Evolutionary conservation across 768 basidiomycete species (phyloP).

Genomic region (Amyloporia xantha): DNA sequence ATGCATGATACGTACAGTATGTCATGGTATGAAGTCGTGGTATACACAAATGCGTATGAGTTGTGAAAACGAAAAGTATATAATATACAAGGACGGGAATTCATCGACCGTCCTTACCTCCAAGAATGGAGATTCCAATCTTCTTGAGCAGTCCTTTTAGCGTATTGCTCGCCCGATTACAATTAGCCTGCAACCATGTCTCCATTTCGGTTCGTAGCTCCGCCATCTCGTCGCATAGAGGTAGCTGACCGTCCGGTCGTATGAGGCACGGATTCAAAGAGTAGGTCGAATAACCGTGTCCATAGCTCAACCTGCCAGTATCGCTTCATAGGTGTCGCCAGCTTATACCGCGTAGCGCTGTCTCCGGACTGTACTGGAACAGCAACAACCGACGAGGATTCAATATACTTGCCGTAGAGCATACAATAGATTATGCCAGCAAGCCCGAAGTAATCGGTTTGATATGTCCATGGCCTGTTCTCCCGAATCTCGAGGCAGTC

Average conservation of each 20-base stretch:
- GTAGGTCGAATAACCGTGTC: constrained; percentile 73
- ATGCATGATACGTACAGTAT: not conserved
- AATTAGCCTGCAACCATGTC: constrained; percentile 77
- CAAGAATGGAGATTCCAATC: constrained; percentile 51
- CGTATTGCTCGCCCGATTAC: constrained; percentile 76
- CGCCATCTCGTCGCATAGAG: constrained; percentile 63
- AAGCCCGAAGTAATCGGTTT: constrained; percentile 96
- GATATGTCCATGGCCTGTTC: constrained; percentile 82
- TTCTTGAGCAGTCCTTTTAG: constrained; percentile 81
- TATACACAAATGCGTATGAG: not conserved
- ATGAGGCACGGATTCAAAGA: constrained; percentile 78
- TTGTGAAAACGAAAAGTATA: not conserved
- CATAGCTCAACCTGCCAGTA: constrained; percentile 94
- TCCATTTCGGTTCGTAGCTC: constrained; percentile 77
- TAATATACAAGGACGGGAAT: not conserved
- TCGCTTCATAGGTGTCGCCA: constrained; percentile 76
- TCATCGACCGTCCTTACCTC: constrained; percentile 15
- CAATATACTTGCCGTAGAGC: constrained; percentile 95
- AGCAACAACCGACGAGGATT: constrained; percentile 48
- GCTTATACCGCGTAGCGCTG: constrained; percentile 43
- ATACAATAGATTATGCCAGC: constrained; percentile 92
- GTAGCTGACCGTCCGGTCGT: constrained; percentile 52
- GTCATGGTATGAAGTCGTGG: too few species aligned
- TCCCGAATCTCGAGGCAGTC: constrained; percentile 92
- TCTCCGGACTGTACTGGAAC: constrained; percentile 29